Evolutionary conservation across 169 alveolate genomes (phyloP), one percentile per base, ranked within the genome.

Genomic region (Amoebophrya sp.): DNA sequence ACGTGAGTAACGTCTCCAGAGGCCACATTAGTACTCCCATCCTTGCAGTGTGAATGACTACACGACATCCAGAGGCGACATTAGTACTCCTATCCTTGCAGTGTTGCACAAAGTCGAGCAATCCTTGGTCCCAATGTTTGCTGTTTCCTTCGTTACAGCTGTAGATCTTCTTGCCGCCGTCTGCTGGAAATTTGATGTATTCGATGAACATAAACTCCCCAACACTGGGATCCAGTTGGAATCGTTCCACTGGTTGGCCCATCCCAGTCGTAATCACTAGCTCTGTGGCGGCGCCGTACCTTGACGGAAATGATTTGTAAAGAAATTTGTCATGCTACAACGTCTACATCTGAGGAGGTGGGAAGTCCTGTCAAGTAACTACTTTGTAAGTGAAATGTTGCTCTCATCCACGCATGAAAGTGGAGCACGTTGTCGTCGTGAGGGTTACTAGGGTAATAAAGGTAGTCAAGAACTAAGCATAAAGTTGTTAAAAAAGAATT

Each of bases 31-130:
- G 76, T 53, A 53, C 76, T 23, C 10, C n/a, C n/a, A 1, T 65
- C 83, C 83, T 65, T 65, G 83, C 83, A 65, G 83, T 65, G n/a
- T 29, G n/a, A n/a, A n/a, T n/a, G n/a, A n/a, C n/a, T n/a, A n/a
- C n/a, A n/a, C n/a, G n/a, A n/a, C n/a, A n/a, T n/a, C n/a, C n/a
- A n/a, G n/a, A n/a, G n/a, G n/a, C n/a, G n/a, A n/a, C n/a, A n/a
- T 10, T 14, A 53, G 76, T 53, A 53, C 76, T 23, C 10, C n/a
- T 65, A 1, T 65, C 83, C 83, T 65, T 65, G 83, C 83, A 65
- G 83, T 65, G n/a, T 29, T 26, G 18, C 83, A 65, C 83, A 26
- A 65, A 65, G 26, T 65, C 83, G 26, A 6, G 83, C 10, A 65
- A n/a, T n/a, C n/a, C n/a, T n/a, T n/a, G n/a, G n/a, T 65, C 83